These are phyloP conservation scores for Hericium alpestre DNA, from an alignment of 768 basidiomycete genomes.

Conservation along the genomic window DNA sequence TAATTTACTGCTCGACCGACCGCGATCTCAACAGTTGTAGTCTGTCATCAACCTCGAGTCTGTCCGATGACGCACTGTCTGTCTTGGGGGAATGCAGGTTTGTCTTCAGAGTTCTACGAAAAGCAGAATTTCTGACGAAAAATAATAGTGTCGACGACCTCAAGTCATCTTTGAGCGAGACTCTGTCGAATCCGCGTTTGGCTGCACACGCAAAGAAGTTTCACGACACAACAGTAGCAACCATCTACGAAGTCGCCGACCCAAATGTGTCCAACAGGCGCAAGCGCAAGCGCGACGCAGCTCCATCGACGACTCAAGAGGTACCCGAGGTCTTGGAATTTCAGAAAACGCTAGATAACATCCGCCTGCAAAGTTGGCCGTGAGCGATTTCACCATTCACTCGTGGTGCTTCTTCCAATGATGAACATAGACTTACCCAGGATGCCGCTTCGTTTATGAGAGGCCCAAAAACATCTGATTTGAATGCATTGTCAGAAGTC, in stretches of 20 bases:
- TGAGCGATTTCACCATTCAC: slow-evolving; percentile 23
- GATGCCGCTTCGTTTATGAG: slow-evolving; percentile 56
- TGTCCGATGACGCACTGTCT: slow-evolving; percentile 1
- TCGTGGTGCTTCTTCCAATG: slow-evolving; percentile 3
- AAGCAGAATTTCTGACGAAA: slow-evolving; percentile 1
- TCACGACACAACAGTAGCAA: slow-evolving; percentile 38
- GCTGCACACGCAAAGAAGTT: slow-evolving; percentile 45
- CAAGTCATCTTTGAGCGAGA: slow-evolving; percentile 29
- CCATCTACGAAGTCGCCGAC: slow-evolving; percentile 26
- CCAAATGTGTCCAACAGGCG: slow-evolving; percentile 19
- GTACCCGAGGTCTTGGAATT: slow-evolving; percentile 37
- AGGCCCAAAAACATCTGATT: slow-evolving; percentile 52
- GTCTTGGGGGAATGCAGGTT: slow-evolving; percentile 29
- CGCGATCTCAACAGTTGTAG: neutral
- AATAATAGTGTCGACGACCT: slow-evolving; percentile 42
- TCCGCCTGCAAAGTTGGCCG: slow-evolving; percentile 53
- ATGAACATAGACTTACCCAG: slow-evolving; percentile 31
- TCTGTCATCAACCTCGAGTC: neutral
- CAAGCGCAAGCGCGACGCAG: slow-evolving; percentile 26
- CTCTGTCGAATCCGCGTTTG: slow-evolving; percentile 45
- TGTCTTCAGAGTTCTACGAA: neutral
- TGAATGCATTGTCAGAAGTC: slow-evolving; percentile 40
- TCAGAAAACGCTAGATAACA: slow-evolving; percentile 38
- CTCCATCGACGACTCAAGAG: slow-evolving; percentile 26
- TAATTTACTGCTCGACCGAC: neutral